These are phyloP conservation scores for Zanthoxylum bungeanum DNA, from an alignment of 345 rosid species.

Conservation along the genomic window DNA sequence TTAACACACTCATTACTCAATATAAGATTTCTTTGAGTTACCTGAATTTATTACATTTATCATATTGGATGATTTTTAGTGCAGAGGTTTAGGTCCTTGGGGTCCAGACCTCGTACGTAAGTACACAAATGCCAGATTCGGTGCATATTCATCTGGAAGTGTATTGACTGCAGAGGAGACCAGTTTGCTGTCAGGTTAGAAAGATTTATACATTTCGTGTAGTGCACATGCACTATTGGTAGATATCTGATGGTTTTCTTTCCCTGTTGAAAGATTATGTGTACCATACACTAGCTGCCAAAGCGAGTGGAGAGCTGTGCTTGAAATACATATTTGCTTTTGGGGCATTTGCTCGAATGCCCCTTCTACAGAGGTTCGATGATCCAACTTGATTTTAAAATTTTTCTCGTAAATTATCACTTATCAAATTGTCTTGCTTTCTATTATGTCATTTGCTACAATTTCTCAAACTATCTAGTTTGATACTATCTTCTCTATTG, in stretches of 20 bases:
- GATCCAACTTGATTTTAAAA: conserved; percentile 4
- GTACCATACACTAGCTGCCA: conserved; percentile 90
- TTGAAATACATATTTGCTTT: conserved; percentile 84
- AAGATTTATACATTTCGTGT: neutral
- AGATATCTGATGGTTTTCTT: conserved; percentile 20
- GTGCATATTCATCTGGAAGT: conserved; percentile 52
- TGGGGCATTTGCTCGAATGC: conserved; percentile 88
- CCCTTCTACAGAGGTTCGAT: conserved; percentile 75
- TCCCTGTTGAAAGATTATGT: conserved; percentile 51
- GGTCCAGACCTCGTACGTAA: conserved; percentile 83
- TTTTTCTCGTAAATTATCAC: neutral
- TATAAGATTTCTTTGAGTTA: too few relatives aligned
- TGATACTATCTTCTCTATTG: neutral
- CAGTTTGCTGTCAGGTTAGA: conserved; percentile 63
- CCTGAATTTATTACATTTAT: conserved; percentile 10
- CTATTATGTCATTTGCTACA: neutral
- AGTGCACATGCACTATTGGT: neutral
- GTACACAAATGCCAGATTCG: conserved; percentile 86
- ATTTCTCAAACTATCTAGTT: neutral
- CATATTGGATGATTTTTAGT: conserved; percentile 20
- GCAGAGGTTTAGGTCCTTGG: conserved; percentile 99
- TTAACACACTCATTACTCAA: neutral
- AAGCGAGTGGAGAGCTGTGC: conserved; percentile 95
- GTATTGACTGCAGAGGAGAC: conserved; percentile 59
- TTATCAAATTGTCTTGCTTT: neutral